Base-by-base conservation (phyloP, 23 red algal genomes). In the Gracilariopsis chorda region DNA sequence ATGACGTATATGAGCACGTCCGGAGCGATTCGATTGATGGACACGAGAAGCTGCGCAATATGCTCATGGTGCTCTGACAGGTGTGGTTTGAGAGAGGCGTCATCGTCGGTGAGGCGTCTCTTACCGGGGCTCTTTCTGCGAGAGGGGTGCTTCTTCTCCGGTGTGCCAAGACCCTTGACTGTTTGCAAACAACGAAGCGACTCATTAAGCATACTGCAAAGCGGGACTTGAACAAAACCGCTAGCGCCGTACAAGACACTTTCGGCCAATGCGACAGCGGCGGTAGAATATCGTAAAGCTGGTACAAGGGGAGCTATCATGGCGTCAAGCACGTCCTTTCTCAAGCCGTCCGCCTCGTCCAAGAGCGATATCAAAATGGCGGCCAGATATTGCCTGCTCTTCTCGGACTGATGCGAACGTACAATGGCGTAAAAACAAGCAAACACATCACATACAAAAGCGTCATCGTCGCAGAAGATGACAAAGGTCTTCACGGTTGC, bases 1-100 rank as follows among this genome's bases (percentile, higher is more conserved):
- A 91, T 68, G 53, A 82, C 88, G 45, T 91, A 91, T 17, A 91
- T 91, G 41, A 91, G 77, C 36, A 80, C 52, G 48, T 91, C 88
- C 8, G 88, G 88, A 9, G 77, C 88, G 21, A 91, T 63, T 48
- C 57, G 48, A 59, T 91, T 80, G 25, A 91, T 82, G 0, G 75
- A 35, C 35, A 91, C 58, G 21, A 91, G 37, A 36, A 91, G 32
- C 25, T 91, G 70, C 13, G 57, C 77, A 44, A 91, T 80, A 36
- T 82, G 88, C 27, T 80, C 43, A 45, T 82, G 88, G 32, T 91
- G 75, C 20, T 51, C 77, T 12, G 77, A 82, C 35, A 91, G 28
- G 55, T 85, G 55, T 2, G 45, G n/a, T 17, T 51, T 32, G 1
- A 40, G 47, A 40, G 57, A 52, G n/a, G 76, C 49, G 6, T 78